These are phyloP conservation scores for Erythrobasidium hasegawianum DNA, from an alignment of 1,284 basidiomycete species.

Conservation along the genomic window DNA sequence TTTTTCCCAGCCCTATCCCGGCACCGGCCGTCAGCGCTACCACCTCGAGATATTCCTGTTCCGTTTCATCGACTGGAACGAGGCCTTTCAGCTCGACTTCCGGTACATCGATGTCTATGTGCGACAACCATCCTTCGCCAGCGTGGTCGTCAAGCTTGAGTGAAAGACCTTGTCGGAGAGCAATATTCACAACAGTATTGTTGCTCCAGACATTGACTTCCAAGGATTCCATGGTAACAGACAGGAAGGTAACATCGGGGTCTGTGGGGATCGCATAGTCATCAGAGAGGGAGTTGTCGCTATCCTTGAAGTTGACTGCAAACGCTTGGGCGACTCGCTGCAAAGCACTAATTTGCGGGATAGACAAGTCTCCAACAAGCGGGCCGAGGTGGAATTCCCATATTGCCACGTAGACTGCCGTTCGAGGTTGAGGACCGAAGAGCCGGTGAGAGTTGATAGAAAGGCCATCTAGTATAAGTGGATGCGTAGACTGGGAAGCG, in stretches of 20 bases:
- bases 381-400: conserved; percentile 75
- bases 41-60: conserved; percentile 65
- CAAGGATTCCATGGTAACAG: conserved; percentile 57
- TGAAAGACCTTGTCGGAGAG: conserved; percentile 60
- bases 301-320: conserved; percentile 65
- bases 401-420: conserved; percentile 77
- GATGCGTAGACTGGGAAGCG: neutral
- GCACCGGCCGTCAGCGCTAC: conserved; percentile 58
- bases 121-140: conserved; percentile 54
- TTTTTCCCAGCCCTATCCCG: conserved; percentile 65
- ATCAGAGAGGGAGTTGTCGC: conserved; percentile 70
- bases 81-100: conserved; percentile 45
- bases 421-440: conserved; percentile 80
- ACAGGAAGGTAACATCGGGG: conserved; percentile 77
- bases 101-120: conserved; percentile 56
- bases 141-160: conserved; percentile 70
- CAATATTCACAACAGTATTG: conserved; percentile 58
- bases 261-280: conserved; percentile 62
- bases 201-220: conserved; percentile 54
- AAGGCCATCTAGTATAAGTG: conserved; percentile 53
- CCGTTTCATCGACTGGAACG: conserved; percentile 32
- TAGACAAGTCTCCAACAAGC: conserved; percentile 60
- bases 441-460: conserved; percentile 75
- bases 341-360: conserved; percentile 58
- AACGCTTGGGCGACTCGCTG: conserved; percentile 60